These are phyloP conservation scores for Fusarium albidum DNA, from an alignment of 2,329 filamentous ascomycete genomes.

Conservation along the genomic window DNA sequence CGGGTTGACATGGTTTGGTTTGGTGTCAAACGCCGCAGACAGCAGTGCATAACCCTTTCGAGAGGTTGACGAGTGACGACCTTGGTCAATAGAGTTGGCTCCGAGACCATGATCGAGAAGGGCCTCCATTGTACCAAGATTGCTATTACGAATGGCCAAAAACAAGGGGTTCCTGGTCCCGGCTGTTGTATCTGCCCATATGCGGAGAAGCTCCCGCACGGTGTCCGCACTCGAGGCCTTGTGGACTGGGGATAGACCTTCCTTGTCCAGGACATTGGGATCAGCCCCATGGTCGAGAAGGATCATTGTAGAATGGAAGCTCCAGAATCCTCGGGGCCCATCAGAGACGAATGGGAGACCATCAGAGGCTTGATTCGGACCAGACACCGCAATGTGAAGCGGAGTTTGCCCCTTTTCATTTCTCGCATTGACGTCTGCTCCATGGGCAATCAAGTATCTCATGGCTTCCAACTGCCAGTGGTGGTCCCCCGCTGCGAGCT, in stretches of 20 bases:
- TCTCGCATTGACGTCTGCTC: slow-evolving; percentile 14
- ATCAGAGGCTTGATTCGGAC: not conserved
- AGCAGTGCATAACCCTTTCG: slow-evolving; percentile 22
- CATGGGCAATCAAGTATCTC: slow-evolving; percentile 18
- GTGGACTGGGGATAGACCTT: slow-evolving; percentile 11
- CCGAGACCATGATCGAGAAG: slow-evolving; percentile 26
- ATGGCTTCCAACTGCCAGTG: slow-evolving; percentile 33
- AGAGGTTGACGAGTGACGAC: not conserved
- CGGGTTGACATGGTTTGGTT: not conserved
- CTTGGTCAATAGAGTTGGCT: slow-evolving; percentile 11
- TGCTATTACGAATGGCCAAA: slow-evolving; percentile 13
- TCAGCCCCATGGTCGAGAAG: slow-evolving; percentile 33
- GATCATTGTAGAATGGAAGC: slow-evolving; percentile 2
- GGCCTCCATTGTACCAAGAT: slow-evolving; percentile 8
- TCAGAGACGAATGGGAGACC: accelerated
- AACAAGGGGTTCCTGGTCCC: slow-evolving; percentile 23
- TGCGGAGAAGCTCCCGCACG: slow-evolving; percentile 12
- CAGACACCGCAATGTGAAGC: slow-evolving; percentile 23
- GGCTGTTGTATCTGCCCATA: slow-evolving; percentile 10
- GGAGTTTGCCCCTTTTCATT: slow-evolving; percentile 14
- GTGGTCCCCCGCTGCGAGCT: slow-evolving; percentile 20
- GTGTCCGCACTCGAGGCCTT: slow-evolving; percentile 10
- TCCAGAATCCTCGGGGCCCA: slow-evolving; percentile 6
- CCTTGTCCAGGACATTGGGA: slow-evolving; percentile 12
- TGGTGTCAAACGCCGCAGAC: not conserved